Percentiles rank a stretch among this genome's conserved stretches.
phyloP scores from a whole-genome alignment of 352 stramenopile genomes.

The Plasmopara halstedii region DNA sequence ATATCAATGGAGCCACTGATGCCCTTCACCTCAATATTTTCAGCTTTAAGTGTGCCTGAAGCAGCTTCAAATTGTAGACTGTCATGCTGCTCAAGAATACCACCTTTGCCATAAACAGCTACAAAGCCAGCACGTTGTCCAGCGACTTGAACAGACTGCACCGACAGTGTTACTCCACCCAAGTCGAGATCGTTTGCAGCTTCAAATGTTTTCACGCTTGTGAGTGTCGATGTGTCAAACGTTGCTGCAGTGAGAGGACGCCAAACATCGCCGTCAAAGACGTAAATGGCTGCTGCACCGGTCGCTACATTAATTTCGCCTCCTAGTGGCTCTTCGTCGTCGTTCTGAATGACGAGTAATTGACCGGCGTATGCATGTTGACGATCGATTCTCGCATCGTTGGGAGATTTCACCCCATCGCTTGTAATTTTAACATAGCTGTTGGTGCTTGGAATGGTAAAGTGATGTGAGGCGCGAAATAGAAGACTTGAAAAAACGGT shows the following conservation, averaged over 20 bases:
- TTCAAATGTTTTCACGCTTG: slow-evolving; percentile 47
- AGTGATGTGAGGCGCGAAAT: slow-evolving; percentile 24
- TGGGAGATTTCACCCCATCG: slow-evolving; percentile 31
- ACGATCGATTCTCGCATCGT: slow-evolving; percentile 35
- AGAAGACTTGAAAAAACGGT: slow-evolving; percentile 40
- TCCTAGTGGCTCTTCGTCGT: slow-evolving; percentile 44
- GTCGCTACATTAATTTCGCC: slow-evolving; percentile 49
- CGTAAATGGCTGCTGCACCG: slow-evolving; percentile 43
- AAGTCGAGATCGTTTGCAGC: slow-evolving; percentile 69
- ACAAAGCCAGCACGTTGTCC: slow-evolving; percentile 47
- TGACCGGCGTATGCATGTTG: slow-evolving; percentile 41
- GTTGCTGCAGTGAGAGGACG: slow-evolving; percentile 54
- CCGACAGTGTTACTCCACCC: slow-evolving; percentile 60
- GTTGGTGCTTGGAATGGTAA: slow-evolving; percentile 48
- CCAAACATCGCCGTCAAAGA: slow-evolving; percentile 62
- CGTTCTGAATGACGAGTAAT: slow-evolving; percentile 69
- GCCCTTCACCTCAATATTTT: slow-evolving; percentile 39
- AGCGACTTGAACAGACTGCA: slow-evolving; percentile 52
- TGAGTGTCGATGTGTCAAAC: slow-evolving; percentile 56
- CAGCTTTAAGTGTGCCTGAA: slow-evolving; percentile 26
- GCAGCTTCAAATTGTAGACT: slow-evolving; percentile 54
- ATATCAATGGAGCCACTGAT: slow-evolving; percentile 73
- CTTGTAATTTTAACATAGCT: slow-evolving; percentile 64
- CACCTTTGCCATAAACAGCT: slow-evolving; percentile 63
- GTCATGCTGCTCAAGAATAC: slow-evolving; percentile 49